Conservation (phyloP, 257 asterid species). For the Ehretia macrophylla region DNA sequence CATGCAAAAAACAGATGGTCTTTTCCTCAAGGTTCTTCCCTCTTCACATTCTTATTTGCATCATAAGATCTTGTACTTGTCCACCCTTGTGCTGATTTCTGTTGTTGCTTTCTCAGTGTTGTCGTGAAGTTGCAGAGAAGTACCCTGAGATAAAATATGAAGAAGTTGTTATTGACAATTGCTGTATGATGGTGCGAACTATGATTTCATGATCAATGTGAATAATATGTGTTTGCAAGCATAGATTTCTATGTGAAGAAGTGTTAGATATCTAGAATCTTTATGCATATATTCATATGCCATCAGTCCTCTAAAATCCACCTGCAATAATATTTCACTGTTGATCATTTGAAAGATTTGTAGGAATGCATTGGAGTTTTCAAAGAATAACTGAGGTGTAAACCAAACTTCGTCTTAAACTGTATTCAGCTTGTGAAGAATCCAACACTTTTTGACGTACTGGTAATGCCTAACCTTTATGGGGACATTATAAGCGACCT, state of each 20-base stretch:
- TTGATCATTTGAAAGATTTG: neutral
- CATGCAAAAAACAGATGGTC: slow-evolving; percentile 99
- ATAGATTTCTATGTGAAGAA: neutral
- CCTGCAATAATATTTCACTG: neutral
- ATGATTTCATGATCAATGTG: slow-evolving; percentile 7
- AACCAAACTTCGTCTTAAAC: neutral
- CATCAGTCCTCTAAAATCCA: too few species aligned
- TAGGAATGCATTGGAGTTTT: neutral
- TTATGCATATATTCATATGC: too few species aligned
- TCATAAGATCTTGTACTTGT: neutral
- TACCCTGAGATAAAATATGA: slow-evolving; percentile 82
- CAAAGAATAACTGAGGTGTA: neutral
- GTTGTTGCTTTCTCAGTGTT: slow-evolving; percentile 56
- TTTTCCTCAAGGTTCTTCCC: slow-evolving; percentile 73
- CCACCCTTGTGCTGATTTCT: slow-evolving; percentile 18
- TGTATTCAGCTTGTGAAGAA: slow-evolving; percentile 73
- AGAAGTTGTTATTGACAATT: slow-evolving; percentile 95
- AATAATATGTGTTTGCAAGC: slow-evolving; percentile 8
- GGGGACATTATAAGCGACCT: slow-evolving; percentile 80
- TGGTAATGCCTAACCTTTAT: slow-evolving; percentile 62
- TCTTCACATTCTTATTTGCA: neutral
- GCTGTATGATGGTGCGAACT: slow-evolving; percentile 84
- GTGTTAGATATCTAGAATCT: neutral
- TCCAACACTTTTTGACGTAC: slow-evolving; percentile 75
- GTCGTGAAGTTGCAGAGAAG: slow-evolving; percentile 94